Conservation (phyloP, 2,329 filamentous ascomycete genomes). For the Colletotrichum karsti region DNA sequence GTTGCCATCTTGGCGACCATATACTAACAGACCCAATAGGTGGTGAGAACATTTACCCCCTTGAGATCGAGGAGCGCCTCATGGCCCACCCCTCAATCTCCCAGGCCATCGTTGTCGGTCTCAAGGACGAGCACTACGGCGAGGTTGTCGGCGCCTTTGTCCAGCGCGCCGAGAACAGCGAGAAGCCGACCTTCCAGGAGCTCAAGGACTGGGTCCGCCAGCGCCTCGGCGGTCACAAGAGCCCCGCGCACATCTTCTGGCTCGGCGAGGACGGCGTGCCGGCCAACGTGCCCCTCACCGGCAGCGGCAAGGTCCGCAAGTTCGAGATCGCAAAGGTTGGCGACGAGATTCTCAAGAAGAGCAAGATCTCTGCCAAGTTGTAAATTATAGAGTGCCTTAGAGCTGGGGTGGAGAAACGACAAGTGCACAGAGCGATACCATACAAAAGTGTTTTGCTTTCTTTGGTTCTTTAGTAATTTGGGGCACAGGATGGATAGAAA, state of each 20-base stretch:
- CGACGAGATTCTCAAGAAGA: constrained; percentile 61
- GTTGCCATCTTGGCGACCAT: neutral
- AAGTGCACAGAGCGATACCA: constrained; percentile 1
- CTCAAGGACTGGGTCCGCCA: constrained; percentile 70
- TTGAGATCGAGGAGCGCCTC: constrained; percentile 81
- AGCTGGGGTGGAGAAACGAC: neutral
- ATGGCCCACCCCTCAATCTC: constrained; percentile 68
- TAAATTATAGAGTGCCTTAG: constrained; percentile 34
- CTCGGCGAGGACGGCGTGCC: constrained; percentile 70
- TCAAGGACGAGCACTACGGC: constrained; percentile 76
- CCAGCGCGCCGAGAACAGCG: constrained; percentile 42
- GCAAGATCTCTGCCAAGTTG: constrained; percentile 51
- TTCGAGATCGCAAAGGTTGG: constrained; percentile 68
- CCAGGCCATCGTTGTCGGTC: constrained; percentile 74
- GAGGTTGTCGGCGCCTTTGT: constrained; percentile 78
- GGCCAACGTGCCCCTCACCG: constrained; percentile 68
- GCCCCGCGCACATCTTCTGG: constrained; percentile 79
- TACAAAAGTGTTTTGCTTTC: constrained; percentile 2
- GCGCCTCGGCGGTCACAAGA: constrained; percentile 72
- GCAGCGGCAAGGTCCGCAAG: constrained; percentile 77
- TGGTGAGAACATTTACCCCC: constrained; percentile 78
- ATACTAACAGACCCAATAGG: constrained; percentile 49
- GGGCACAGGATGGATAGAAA: neutral
- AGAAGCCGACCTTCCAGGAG: constrained; percentile 58
- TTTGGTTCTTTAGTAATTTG: neutral